Conservation (phyloP, 768 basidiomycete genomes). For the Aureoboletus auriporus region DNA sequence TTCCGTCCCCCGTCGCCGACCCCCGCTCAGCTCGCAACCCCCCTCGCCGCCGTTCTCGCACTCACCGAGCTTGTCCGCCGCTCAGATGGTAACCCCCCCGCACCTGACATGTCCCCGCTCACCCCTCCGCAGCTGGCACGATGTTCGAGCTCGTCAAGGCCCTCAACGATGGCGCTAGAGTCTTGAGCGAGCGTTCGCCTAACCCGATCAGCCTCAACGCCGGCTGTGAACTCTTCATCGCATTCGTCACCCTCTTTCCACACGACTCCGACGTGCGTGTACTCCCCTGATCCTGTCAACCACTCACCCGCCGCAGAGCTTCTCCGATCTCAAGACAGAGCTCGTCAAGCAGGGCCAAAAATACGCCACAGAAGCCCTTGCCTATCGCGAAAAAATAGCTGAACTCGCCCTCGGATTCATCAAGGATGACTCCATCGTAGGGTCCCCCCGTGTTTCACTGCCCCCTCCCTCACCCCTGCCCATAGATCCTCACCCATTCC, state of each 20-base stretch:
- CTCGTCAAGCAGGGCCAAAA: conserved; percentile 76
- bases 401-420: conserved; percentile 88
- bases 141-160: conserved; percentile 91
- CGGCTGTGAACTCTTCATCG: conserved; percentile 89
- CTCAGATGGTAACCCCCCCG: conserved; percentile 61
- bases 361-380: conserved; percentile 74
- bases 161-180: conserved; percentile 69
- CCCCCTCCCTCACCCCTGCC: conserved; percentile 11
- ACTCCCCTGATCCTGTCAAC: conserved; percentile 9
- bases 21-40: conserved; percentile 61
- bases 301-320: conserved; percentile 49
- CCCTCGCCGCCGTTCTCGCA: conserved; percentile 84
- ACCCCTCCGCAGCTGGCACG: conserved; percentile 54
- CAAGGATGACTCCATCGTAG: conserved; percentile 88
- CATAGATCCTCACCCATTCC: conserved; percentile 92
- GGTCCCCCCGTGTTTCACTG: conserved; percentile 19
- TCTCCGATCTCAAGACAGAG: conserved; percentile 78
- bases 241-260: conserved; percentile 81
- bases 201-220: conserved; percentile 84
- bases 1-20: not conserved
- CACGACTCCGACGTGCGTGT: conserved; percentile 72
- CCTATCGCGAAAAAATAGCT: conserved; percentile 88
- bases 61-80: conserved; percentile 77
- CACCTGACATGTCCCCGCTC: not conserved
- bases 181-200: conserved; percentile 55